Evolutionary conservation across 2,329 filamentous ascomycete genomes (phyloP).

Genomic region (Phyllosticta citribraziliensis): DNA sequence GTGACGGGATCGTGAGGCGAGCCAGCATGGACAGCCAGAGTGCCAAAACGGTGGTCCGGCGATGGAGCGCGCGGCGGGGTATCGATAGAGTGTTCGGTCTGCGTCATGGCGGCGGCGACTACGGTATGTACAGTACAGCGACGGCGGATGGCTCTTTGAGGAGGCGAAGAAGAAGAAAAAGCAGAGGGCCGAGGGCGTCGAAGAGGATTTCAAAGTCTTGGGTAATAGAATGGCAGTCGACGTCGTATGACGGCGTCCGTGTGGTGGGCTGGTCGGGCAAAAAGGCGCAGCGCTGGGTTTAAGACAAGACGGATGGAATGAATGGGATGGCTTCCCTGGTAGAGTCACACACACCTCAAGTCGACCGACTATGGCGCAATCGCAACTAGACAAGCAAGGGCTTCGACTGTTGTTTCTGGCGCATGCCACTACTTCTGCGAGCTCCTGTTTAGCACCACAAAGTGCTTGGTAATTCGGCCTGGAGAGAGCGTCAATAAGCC

Average conservation of each 20-base stretch:
- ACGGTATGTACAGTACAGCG: not conserved
- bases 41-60: slow-evolving; percentile 75
- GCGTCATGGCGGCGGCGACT: slow-evolving; percentile 24
- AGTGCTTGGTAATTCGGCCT: not conserved
- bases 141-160: not conserved
- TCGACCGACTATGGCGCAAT: not conserved
- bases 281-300: not conserved
- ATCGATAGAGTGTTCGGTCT: slow-evolving; percentile 48
- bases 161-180: not conserved
- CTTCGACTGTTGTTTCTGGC: not conserved
- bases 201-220: not conserved
- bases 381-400: not conserved
- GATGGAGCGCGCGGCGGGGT: slow-evolving; percentile 66
- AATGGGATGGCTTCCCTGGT: not conserved
- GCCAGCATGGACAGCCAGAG: slow-evolving; percentile 88
- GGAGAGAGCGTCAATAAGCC: not conserved
- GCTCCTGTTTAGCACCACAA: not conserved
- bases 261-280: not conserved
- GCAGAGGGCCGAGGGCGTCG: not conserved
- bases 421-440: not conserved
- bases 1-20: slow-evolving; percentile 82
- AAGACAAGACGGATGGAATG: not conserved
- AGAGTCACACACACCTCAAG: not conserved
- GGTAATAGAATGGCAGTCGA: not conserved
- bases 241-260: not conserved